Conservation (phyloP, 345 rosid species). For the Aquilaria sinensis region DNA sequence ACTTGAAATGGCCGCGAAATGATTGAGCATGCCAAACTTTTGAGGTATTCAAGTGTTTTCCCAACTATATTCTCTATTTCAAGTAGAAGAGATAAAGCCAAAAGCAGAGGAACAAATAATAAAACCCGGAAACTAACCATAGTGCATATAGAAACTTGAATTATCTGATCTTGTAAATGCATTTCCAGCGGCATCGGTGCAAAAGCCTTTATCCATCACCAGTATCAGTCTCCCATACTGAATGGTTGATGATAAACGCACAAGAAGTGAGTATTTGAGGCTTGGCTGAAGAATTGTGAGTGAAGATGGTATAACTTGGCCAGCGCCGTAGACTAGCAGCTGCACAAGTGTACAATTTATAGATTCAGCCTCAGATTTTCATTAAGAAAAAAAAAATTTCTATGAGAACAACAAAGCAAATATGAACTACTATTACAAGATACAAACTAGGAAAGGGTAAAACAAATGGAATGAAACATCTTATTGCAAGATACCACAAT, state of each 20-base stretch:
- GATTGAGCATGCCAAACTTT: too few relatives aligned
- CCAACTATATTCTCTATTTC: too few relatives aligned
- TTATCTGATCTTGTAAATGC: conserved; percentile 50
- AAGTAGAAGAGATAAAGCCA: too few relatives aligned
- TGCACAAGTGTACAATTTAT: conserved; percentile 26
- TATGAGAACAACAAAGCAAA: neutral
- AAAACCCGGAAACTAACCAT: conserved; percentile 42
- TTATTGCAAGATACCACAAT: too few relatives aligned
- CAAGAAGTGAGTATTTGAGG: conserved; percentile 63
- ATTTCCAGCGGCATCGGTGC: conserved; percentile 77
- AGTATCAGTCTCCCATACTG: conserved; percentile 59
- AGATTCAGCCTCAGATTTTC: neutral
- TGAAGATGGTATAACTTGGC: conserved; percentile 79
- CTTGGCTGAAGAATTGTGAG: conserved; percentile 42
- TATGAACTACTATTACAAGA: too few relatives aligned
- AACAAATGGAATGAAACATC: too few relatives aligned
- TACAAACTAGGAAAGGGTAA: too few relatives aligned
- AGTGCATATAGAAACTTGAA: conserved; percentile 68
- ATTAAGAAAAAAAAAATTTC: neutral
- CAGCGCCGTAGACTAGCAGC: conserved; percentile 91
- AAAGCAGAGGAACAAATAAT: too few relatives aligned
- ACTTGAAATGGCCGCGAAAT: too few relatives aligned
- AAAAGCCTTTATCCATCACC: conserved; percentile 65
- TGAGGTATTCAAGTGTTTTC: too few relatives aligned
- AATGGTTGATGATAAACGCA: conserved; percentile 47